Base-by-base conservation (phyloP, 2,329 filamentous ascomycete species). In the Fusarium oligoseptatum region DNA sequence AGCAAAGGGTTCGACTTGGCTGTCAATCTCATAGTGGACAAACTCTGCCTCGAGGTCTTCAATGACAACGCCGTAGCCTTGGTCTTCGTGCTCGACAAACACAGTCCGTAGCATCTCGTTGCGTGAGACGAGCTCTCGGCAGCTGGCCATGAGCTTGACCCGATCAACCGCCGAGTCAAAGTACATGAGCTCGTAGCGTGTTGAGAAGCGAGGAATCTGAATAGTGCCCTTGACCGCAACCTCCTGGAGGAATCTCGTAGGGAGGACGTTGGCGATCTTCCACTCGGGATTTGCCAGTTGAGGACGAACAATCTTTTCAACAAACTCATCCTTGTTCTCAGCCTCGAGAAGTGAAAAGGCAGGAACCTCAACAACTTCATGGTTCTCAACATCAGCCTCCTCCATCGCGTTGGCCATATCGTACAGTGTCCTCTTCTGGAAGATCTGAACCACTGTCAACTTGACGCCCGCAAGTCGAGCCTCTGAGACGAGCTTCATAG, bases 71-170 rank as follows among this genome's bases (percentile, higher is more conserved):
- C 88, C 87, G 69, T 90, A 86, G 75, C 87, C 89, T 41, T 84
- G 83, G 7, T 83, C 83, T 24, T 85, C 83, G 67, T 86, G 83
- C 66, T 87, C 84, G 15, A 92, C 85, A 71, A 93, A 93, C 6
- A 93, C 88, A 0, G 91, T 93, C 6, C 91, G 88, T 3, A 93
- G 83, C 27, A 93, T 91, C 75, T 93, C 91, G 77, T 92, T 91
- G 9, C 84, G 85, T 3, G 86, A 81, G 1, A 93, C 88, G 4
- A 93, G 87, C 37, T 89, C 83, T 58, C 86, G 85, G 72, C 89
- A 91, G 57, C 85, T 85, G 20, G 81, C 70, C 36, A 87, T 82
- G 27, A 92, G 84, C 14, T 85, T 85, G 12, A 84, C 80, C 15
- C 85, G 77, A 61, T 92, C 83, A 14, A 92, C 82, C 0, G 76